Conservation (phyloP, 345 rosid species). For the Aquilaria yunnanensis region DNA sequence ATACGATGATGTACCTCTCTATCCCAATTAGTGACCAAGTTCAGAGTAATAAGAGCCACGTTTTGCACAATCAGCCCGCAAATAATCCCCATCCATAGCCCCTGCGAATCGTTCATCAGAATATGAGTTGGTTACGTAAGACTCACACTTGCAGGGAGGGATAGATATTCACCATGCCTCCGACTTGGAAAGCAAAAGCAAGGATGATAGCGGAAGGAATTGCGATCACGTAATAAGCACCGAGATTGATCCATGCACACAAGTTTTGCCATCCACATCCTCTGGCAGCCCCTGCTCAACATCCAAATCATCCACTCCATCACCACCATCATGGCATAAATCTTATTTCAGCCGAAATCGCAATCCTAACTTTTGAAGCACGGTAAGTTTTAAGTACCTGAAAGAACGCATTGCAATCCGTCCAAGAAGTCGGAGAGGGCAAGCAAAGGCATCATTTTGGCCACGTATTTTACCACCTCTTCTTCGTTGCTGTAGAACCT, state of each 20-base stretch:
- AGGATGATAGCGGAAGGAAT: conserved; percentile 36
- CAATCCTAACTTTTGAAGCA: no score
- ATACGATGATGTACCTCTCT: conserved; percentile 19
- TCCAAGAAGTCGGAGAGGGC: conserved; percentile 40
- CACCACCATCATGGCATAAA: no score
- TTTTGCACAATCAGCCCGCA: conserved; percentile 32
- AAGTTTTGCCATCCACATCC: conserved; percentile 52
- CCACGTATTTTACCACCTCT: conserved; percentile 29
- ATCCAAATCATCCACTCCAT: background rate
- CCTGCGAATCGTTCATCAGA: conserved; percentile 16
- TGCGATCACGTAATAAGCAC: conserved; percentile 41
- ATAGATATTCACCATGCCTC: conserved; percentile 32
- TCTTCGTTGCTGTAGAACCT: conserved; percentile 40
- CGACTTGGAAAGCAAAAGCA: conserved; percentile 31
- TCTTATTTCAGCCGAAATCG: no score
- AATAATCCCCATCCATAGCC: conserved; percentile 50
- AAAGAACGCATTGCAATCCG: conserved; percentile 42
- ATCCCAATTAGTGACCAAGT: conserved; percentile 31
- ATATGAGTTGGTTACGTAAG: no score
- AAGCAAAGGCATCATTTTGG: conserved; percentile 39
- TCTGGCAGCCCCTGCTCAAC: conserved; percentile 36
- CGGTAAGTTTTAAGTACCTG: conserved; percentile 18
- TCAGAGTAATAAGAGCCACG: conserved; percentile 33
- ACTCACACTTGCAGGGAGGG: background rate
- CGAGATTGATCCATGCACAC: conserved; percentile 40